A percentile compares a stretch with the other conserved stretches of the same genome.
Evolutionary conservation across 169 alveolate genomes (phyloP).

Genomic region (Haemoproteus tartakovskyi): DNA sequence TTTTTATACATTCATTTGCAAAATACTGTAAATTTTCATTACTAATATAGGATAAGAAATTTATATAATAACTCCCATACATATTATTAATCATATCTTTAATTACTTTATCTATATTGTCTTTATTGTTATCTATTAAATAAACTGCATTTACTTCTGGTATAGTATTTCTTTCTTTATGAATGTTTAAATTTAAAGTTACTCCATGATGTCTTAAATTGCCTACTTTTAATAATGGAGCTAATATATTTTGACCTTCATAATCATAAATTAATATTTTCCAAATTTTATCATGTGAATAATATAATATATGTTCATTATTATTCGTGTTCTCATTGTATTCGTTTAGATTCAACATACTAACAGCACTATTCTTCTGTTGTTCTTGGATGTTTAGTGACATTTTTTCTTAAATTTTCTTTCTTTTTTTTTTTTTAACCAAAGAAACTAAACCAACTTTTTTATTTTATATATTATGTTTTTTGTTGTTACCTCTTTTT

Average conservation of each 20-base stretch:
- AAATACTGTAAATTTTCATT: constrained; percentile 73
- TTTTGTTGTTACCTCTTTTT: background rate
- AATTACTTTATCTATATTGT: constrained; percentile 72
- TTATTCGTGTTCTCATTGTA: constrained; percentile 16
- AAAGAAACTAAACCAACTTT: constrained; percentile 29
- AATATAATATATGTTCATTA: constrained; percentile 66
- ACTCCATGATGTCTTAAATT: constrained; percentile 85
- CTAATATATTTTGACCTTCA: constrained; percentile 75
- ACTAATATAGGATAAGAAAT: constrained; percentile 81
- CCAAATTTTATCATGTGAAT: constrained; percentile 77
- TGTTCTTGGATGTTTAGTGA: constrained; percentile 52
- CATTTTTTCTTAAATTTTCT: constrained; percentile 1
- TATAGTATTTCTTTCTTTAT: constrained; percentile 74
- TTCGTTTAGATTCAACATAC: constrained; percentile 47
- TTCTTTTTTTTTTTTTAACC: background rate
- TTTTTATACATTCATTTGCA: constrained; percentile 81
- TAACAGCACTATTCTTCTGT: constrained; percentile 46
- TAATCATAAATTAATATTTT: constrained; percentile 82
- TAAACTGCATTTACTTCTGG: constrained; percentile 89
- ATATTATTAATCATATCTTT: constrained; percentile 80
- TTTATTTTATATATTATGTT: background rate
- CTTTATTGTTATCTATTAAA: constrained; percentile 69
- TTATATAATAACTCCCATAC: constrained; percentile 80
- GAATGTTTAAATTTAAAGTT: constrained; percentile 77
- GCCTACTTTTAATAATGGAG: constrained; percentile 83